Base-by-base conservation (phyloP, 371 early-diverging fungal genomes). In the Mucor sp. region DNA sequence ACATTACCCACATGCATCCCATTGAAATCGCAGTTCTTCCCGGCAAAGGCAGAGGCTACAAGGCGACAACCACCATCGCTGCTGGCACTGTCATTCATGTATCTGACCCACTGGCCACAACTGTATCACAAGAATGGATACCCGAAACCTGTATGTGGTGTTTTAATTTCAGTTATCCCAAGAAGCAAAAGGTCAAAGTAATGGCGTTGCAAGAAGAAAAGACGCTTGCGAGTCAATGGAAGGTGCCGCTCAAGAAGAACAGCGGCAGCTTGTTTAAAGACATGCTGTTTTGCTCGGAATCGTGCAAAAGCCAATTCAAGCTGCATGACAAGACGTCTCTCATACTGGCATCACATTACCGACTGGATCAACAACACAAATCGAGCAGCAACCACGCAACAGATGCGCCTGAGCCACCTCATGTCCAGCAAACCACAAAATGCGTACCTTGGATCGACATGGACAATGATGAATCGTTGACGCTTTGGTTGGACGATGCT, bases 81-180 rank as follows among this genome's bases (percentile, higher is more conserved):
- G 67, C 71, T 32, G 80, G 78, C 21, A 67, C 74, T 1, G 21
- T 47, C 0, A 41, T 82, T 14, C 74, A 76, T 48, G 57, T 67
- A 21, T 74, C 76, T 19, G 47, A 62, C 1, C 78, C 80, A n/a
- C 58, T 78, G 1, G 73, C 82, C 6, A 70, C 76, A 3, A 67
- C 66, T 28, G 75, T 78, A 17, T 74, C 76, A 28, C 75, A 79
- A 53, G 80, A 79, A 68, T 82, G 78, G 80, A 70, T 58, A 11
- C 74, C 76, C 14, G 82, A 82, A 48, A 78, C 79, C 4, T 82
- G 82, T 23, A 58, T 66, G 3, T 77, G 73, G 71, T 82, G 80
- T 41, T 82, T 78, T 60, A 61, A 68, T 32, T 82, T 79, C 32
- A 60, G 53, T 21, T 80, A 80, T 47, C 80, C 82, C 11, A 78